Base-by-base conservation (phyloP, 805 yeast genomes). In the Zygosaccharomyces pseudorouxii region DNA sequence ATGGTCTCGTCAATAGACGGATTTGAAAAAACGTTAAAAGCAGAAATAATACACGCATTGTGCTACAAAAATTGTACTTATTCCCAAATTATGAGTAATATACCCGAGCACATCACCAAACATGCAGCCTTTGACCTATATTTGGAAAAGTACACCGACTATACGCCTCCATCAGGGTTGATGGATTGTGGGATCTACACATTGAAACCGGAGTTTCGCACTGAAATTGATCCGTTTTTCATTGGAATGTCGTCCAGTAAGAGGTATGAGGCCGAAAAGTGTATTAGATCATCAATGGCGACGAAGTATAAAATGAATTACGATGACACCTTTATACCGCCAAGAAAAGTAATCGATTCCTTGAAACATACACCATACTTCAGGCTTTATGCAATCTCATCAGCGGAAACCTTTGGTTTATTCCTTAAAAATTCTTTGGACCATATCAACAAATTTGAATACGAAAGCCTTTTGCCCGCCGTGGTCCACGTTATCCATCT, bases 31-130 rank as follows among this genome's bases (percentile, higher is more conserved):
- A 72, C 81, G 45, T 75, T 89, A 25, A 72, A 71, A 49, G 74
- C 78, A 38, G 97, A 90, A 56, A 80, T 92, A n/a, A 73, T 89
- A 19, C 97, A 93, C 59, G 76, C 81, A 2, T 71, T 92, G n/a
- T 82, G 95, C 53, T 86, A 88, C 70, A 81, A 82, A 27, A 82
- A 85, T 2, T 70, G 82, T 71, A 73, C 81, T 19, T 90, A 82
- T 60, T 79, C 93, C 3, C 86, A 86, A 48, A 67, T 93, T 16
- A 75, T 83, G 49, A 69, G 78, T 2, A 77, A 74, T 12, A 75
- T 89, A 2, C 92, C 97, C 0, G 97, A 89, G 44, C 86, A 83
- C 55, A 72, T 89, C 30, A 70, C 81, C 0, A 72, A 79, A 4
- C 93, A 88, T 49, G 87, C 86, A 53, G 70, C 80, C 22, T 89